Evolutionary conservation across 2,329 filamentous ascomycete genomes (phyloP).

Genomic region (Epichloe elymi): DNA sequence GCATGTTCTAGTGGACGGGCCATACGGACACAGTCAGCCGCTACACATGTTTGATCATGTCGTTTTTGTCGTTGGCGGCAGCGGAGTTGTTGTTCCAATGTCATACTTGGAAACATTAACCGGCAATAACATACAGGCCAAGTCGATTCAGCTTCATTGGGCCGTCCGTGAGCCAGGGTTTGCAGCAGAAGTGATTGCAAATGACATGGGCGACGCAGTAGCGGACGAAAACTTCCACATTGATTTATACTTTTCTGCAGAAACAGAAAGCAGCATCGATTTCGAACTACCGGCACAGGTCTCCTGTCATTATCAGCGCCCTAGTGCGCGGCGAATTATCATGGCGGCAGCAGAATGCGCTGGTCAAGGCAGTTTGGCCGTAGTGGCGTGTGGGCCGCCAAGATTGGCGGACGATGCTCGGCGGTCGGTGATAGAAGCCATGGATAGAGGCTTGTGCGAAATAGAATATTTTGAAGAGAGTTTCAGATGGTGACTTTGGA

Average conservation of each 20-base stretch:
- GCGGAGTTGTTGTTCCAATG: constrained; percentile 29
- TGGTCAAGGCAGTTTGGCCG: constrained; percentile 19
- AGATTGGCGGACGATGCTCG: constrained; percentile 31
- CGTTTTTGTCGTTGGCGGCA: constrained; percentile 31
- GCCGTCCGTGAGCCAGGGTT: constrained; percentile 28
- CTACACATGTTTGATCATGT: constrained; percentile 26
- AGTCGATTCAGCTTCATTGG: constrained; percentile 26
- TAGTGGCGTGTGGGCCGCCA: constrained; percentile 31
- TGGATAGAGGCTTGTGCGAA: constrained; percentile 13
- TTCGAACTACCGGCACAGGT: constrained; percentile 10
- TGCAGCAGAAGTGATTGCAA: constrained; percentile 19
- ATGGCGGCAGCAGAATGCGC: constrained; percentile 12
- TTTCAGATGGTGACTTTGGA: constrained; percentile 7
- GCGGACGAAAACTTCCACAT: constrained; percentile 19
- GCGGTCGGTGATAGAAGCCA: constrained; percentile 19
- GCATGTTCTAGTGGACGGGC: constrained; percentile 29
- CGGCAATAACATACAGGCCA: constrained; percentile 5
- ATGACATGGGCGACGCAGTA: constrained; percentile 19
- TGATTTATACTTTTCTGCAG: constrained; percentile 23
- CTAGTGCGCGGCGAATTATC: constrained; percentile 21
- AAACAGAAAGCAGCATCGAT: constrained; percentile 3
- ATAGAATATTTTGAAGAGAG: constrained; percentile 9
- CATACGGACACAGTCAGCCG: constrained; percentile 28
- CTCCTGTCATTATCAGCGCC: constrained; percentile 15
- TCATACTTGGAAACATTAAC: constrained; percentile 23